A percentile compares a stretch with the other conserved stretches of the same genome.
phyloP scores from a whole-genome alignment of 768 basidiomycete species.

The Suillus ampliporus region DNA sequence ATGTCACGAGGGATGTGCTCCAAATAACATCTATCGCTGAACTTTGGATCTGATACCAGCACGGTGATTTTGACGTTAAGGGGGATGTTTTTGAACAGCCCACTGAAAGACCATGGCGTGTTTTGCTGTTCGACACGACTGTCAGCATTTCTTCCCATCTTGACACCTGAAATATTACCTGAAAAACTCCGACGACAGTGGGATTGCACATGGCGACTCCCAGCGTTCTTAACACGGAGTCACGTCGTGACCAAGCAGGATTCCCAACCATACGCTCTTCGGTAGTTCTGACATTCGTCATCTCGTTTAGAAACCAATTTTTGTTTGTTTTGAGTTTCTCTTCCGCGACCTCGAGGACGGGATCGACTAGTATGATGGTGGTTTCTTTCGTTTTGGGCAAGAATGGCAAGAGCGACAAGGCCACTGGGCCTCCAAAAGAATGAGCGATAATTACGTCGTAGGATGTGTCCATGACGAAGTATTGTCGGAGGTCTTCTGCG shows the following conservation, averaged over 20 bases:
- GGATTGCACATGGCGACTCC: conserved; percentile 14
- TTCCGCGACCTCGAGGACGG: conserved; percentile 4
- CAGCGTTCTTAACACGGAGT: conserved; percentile 14
- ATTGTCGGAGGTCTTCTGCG: conserved; percentile 18
- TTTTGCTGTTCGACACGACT: conserved; percentile 10
- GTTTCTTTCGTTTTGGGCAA: conserved; percentile 12
- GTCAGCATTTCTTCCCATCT: background rate
- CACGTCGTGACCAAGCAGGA: conserved; percentile 25
- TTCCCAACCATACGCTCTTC: conserved; percentile 10
- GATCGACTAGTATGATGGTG: conserved; percentile 19
- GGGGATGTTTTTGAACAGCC: conserved; percentile 5
- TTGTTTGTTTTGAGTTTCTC: background rate
- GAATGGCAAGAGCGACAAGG: conserved; percentile 20
- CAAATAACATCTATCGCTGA: background rate
- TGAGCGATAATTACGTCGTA: conserved; percentile 25
- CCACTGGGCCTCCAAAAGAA: conserved; percentile 21
- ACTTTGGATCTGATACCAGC: conserved; percentile 25
- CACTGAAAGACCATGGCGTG: conserved; percentile 24
- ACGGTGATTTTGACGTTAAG: conserved; percentile 20
- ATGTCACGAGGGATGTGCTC: conserved; percentile 19
- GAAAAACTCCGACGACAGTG: background rate
- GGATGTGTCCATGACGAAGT: conserved; percentile 11
- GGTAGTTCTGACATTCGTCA: conserved; percentile 5
- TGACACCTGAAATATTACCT: background rate
- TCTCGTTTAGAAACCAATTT: background rate